Evolutionary conservation across 1,284 basidiomycete species (phyloP), one percentile per base, ranked within the genome.

Genomic region (Apiotrichum veenhuisii): DNA sequence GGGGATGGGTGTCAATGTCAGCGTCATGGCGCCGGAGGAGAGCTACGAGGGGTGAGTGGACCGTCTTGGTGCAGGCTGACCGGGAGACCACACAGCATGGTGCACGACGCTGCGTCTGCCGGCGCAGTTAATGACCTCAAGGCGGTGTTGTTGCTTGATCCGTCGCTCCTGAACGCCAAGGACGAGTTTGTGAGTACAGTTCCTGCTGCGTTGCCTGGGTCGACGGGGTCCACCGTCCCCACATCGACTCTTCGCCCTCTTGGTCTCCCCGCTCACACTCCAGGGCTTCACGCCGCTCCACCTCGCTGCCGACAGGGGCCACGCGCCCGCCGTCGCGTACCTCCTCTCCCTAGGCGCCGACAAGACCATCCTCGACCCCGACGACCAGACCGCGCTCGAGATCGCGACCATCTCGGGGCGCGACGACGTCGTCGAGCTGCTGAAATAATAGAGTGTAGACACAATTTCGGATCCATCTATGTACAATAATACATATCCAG

Each of bases 251-350:
- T n/a, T n/a, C n/a, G n/a, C n/a, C n/a, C n/a, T n/a, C n/a, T n/a
- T n/a, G n/a, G n/a, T n/a, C n/a, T n/a, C n/a, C n/a, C n/a, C n/a
- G 26, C 17, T 30, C 22, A 20, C 47, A 59, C 36, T 11, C 23
- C 69, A 93, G 89, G 91, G 88, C 34, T 92, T 89, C 70, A 88
- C 91, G 0, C 82, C 91, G 15, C 73, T 95, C 25, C 91, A 95
- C 67, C 80, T 94, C 0, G 91, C 91, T 1, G 84, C 85, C 20
- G 91, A 95, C 69, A 80, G 91, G 70, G 91, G 91, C 0, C 82
- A 85, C 63, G 52, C 78, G 5, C 77, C 79, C 0, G 77, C 83
- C 0, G 87, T 88, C 4, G 74, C 81, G 62, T 55, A 84, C 3
- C 74, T 95, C 27, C 71, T 93, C n/a, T 66, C 76, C 12, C 79